These are phyloP conservation scores for Neodidymelliopsis sp. DNA, from an alignment of 2,329 filamentous ascomycete species.

Conservation along the genomic window DNA sequence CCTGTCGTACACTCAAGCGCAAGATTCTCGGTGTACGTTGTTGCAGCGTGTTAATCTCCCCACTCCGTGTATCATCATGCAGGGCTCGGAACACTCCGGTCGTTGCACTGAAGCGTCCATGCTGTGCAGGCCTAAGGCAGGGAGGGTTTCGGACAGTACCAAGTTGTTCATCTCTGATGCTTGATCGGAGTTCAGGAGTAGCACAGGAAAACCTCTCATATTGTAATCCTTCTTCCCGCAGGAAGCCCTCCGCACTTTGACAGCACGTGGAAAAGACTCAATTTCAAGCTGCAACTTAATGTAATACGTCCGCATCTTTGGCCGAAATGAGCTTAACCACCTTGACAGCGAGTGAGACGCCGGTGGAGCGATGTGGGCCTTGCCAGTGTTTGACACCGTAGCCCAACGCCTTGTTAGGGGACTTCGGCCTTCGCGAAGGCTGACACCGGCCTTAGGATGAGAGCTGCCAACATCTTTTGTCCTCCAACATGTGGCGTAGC, in stretches of 20 bases:
- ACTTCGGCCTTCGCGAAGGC: not conserved
- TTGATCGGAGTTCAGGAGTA: no score
- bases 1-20: no score
- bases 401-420: not conserved
- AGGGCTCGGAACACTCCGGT: no score
- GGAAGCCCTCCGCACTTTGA: not conserved
- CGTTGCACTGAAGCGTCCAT: no score
- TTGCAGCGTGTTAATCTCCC: no score
- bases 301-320: not conserved
- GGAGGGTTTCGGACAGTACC: no score
- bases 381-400: not conserved
- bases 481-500: not conserved
- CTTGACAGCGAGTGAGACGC: not conserved
- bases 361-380: slow-evolving; percentile 7
- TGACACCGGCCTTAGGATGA: not conserved
- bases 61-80: no score
- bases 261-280: not conserved
- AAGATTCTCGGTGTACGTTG: no score
- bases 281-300: not conserved
- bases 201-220: not conserved
- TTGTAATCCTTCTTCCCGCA: not conserved
- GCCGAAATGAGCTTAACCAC: not conserved
- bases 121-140: no score
- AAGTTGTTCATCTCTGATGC: no score
- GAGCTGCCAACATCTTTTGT: not conserved